Percentiles rank a stretch among this genome's conserved stretches.
These are phyloP conservation scores for Cladobotryum protrusum DNA, from an alignment of 2,329 filamentous ascomycete genomes.

Conservation along the genomic window DNA sequence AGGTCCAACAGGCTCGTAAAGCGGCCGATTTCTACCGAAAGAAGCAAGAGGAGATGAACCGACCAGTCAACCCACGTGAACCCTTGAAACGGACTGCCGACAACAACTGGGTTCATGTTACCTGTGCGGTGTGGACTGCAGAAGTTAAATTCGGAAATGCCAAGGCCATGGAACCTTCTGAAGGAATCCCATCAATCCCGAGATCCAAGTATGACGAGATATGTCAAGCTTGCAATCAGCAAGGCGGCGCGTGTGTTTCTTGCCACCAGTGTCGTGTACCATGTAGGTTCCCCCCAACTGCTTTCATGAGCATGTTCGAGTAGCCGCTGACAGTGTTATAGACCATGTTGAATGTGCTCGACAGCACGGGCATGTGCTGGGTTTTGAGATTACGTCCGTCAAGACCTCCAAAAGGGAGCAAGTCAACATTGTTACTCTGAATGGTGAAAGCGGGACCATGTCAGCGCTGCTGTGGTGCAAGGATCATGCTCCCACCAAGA, in stretches of 20 bases:
- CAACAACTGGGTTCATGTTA: conserved; percentile 97
- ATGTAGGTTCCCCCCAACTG: conserved; percentile 28
- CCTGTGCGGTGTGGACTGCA: conserved; percentile 84
- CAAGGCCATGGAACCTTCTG: conserved; percentile 73
- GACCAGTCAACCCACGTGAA: conserved; percentile 78
- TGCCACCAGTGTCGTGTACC: conserved; percentile 67
- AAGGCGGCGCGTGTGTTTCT: conserved; percentile 69
- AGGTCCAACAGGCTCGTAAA: conserved; percentile 75
- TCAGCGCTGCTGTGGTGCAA: conserved; percentile 88
- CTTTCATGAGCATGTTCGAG: not conserved
- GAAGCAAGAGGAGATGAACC: conserved; percentile 76
- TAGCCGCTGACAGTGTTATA: conserved; percentile 11
- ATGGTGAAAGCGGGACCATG: conserved; percentile 75
- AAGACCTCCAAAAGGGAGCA: conserved; percentile 84
- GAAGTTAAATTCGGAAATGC: conserved; percentile 91
- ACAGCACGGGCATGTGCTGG: conserved; percentile 73
- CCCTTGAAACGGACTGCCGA: conserved; percentile 88
- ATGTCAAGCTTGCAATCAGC: conserved; percentile 78
- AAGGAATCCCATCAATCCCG: conserved; percentile 82
- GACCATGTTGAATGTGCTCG: conserved; percentile 83
- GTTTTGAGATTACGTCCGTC: conserved; percentile 84
- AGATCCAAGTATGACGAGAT: conserved; percentile 64
- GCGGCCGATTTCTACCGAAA: conserved; percentile 77
- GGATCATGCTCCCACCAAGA: conserved; percentile 70
- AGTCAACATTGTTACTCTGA: conserved; percentile 71